A percentile compares a stretch with the other conserved stretches of the same genome.
Conservation (phyloP, 2,329 filamentous ascomycete genomes). For the Leptographium lundbergii region DNA sequence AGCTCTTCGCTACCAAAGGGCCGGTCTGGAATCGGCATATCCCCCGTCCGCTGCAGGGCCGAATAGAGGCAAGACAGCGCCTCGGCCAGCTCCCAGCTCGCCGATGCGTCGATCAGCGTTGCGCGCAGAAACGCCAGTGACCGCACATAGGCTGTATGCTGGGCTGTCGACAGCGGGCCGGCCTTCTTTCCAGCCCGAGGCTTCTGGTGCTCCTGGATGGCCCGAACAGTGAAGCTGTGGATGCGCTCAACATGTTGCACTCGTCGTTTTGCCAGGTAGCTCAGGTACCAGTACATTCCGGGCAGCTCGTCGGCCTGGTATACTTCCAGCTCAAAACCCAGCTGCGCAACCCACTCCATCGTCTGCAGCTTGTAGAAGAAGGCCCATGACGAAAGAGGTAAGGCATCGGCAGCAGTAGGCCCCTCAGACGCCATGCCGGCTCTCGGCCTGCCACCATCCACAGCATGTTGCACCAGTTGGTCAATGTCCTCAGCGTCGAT, state of each 20-base stretch:
- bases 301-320: slow-evolving; percentile 77
- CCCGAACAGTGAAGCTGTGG: slow-evolving; percentile 45
- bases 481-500: slow-evolving; percentile 70
- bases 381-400: slow-evolving; percentile 75
- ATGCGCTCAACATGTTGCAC: slow-evolving; percentile 62
- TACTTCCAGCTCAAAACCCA: slow-evolving; percentile 87
- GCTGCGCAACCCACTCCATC: slow-evolving; percentile 76
- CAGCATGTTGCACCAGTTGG: slow-evolving; percentile 47
- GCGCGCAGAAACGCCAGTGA: slow-evolving; percentile 45
- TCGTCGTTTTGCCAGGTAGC: slow-evolving; percentile 57
- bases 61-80: slow-evolving; percentile 52
- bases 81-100: slow-evolving; percentile 44
- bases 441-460: slow-evolving; percentile 41
- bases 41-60: slow-evolving; percentile 43
- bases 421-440: too few relatives aligned
- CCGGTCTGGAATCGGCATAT: slow-evolving; percentile 37
- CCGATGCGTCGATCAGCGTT: slow-evolving; percentile 51
- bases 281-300: slow-evolving; percentile 85
- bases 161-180: background rate
- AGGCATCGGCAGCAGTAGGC: slow-evolving; percentile 24
- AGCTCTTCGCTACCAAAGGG: slow-evolving; percentile 57
- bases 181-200: background rate
- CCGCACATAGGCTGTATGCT: slow-evolving; percentile 28
- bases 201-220: slow-evolving; percentile 12
- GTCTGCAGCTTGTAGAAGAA: slow-evolving; percentile 83